Percentiles rank a stretch among this genome's conserved stretches.
Conservation (phyloP, 176 grass and related monocot species). For the Triticum urartu region DNA sequence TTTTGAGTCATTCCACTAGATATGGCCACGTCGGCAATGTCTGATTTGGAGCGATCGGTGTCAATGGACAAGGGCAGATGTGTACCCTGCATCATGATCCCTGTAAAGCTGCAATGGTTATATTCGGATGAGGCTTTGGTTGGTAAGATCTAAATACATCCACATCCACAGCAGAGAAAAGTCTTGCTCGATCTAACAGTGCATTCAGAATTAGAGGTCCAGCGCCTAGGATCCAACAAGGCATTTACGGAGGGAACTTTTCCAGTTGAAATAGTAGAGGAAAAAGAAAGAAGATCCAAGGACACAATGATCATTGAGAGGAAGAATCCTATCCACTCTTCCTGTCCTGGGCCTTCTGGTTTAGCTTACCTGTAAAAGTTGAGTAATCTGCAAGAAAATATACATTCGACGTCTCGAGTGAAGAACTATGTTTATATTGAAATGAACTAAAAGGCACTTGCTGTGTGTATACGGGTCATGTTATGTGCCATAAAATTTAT, state of each 20-base stretch:
- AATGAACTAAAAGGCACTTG: no score
- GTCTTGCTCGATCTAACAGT: not conserved
- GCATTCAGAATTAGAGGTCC: not conserved
- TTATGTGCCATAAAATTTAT: no score
- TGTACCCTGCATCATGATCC: not conserved
- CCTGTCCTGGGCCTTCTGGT: not conserved
- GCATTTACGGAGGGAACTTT: not conserved
- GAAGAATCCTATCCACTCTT: not conserved
- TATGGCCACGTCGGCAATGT: not conserved
- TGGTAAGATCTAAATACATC: constrained; percentile 17
- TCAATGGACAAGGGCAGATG: not conserved
- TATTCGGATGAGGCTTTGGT: not conserved
- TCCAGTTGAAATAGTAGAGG: not conserved
- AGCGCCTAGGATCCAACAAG: not conserved
- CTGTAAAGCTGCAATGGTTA: constrained; percentile 6
- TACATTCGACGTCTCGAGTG: not conserved
- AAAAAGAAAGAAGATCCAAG: not conserved
- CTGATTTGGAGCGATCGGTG: not conserved
- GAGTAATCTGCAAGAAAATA: not conserved
- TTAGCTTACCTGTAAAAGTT: not conserved
- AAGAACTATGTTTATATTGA: not conserved
- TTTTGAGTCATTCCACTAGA: not conserved
- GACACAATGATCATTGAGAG: not conserved
- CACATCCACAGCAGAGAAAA: not conserved
- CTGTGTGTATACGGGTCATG: no score